These are phyloP conservation scores for Cenchrus fungigraminus DNA, from an alignment of 176 grass and related monocot genomes.

Conservation along the genomic window DNA sequence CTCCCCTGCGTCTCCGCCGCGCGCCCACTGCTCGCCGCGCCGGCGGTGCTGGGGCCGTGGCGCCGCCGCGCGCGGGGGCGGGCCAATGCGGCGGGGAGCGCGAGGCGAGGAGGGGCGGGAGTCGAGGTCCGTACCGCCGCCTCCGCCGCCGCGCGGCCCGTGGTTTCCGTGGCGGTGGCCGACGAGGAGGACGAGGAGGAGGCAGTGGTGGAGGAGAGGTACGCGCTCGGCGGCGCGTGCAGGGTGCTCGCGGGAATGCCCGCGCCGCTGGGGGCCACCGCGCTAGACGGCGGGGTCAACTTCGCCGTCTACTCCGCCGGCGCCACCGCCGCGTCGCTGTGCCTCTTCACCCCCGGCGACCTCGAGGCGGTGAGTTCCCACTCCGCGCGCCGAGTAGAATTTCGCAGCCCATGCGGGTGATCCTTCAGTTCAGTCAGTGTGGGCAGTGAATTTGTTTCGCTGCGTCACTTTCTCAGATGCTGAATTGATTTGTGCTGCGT, in stretches of 20 bases:
- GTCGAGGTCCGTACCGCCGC: neutral
- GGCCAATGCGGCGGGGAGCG: neutral
- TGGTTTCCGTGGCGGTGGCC: neutral
- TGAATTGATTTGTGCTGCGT: neutral
- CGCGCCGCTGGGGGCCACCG: constrained; percentile 71
- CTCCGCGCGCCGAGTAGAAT: neutral
- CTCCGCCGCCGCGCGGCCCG: neutral
- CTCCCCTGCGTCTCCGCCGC: constrained; percentile 43
- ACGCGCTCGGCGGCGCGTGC: constrained; percentile 48
- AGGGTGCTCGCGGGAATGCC: constrained; percentile 75
- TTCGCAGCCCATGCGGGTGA: neutral
- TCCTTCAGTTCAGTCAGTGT: neutral
- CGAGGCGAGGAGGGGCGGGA: neutral
- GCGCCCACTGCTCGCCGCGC: constrained; percentile 41
- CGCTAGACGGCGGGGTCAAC: constrained; percentile 74
- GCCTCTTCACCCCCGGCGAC: constrained; percentile 75
- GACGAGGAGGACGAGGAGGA: constrained; percentile 16
- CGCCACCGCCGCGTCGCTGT: constrained; percentile 68
- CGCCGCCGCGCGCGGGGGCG: neutral
- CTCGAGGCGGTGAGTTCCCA: constrained; percentile 52
- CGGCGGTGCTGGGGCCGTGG: neutral
- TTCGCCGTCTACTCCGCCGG: constrained; percentile 77
- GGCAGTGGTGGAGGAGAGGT: constrained; percentile 38
- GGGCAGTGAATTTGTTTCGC: neutral
- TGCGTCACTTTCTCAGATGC: neutral